These are phyloP conservation scores for Fragaria ananassa DNA, from an alignment of 306 rosid genomes.

Conservation along the genomic window DNA sequence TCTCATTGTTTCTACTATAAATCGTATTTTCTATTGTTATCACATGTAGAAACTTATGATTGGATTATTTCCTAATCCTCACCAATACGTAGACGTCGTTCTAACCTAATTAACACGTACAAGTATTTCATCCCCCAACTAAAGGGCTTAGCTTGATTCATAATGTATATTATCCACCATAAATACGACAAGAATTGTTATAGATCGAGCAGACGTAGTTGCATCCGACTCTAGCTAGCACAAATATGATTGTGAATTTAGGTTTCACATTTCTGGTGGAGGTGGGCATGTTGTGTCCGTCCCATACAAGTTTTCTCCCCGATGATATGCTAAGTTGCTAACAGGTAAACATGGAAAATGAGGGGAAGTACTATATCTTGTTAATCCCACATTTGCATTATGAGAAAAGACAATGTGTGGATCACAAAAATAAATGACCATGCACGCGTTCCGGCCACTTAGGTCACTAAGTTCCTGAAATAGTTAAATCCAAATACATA, in stretches of 20 bases:
- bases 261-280: constrained; percentile 4
- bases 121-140: not conserved
- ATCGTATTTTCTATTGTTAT: not conserved
- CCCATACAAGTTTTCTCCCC: not conserved
- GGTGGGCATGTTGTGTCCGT: not conserved
- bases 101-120: not conserved
- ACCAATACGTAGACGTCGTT: not conserved
- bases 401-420: constrained; percentile 33
- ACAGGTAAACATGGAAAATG: not conserved
- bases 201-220: not conserved
- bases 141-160: not conserved
- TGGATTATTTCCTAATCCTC: not conserved
- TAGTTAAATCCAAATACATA: not conserved
- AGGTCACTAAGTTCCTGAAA: not conserved
- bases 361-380: not conserved
- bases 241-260: not conserved
- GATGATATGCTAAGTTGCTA: not conserved
- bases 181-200: not conserved
- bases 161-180: not conserved
- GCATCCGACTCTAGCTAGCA: not conserved
- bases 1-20: not conserved
- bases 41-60: not conserved
- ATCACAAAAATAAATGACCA: not conserved
- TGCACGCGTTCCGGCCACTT: constrained; percentile 57
- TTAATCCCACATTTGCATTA: not conserved